Base-by-base conservation (phyloP, 164 flowering plant genomes). In the Liquidambar formosana region DNA sequence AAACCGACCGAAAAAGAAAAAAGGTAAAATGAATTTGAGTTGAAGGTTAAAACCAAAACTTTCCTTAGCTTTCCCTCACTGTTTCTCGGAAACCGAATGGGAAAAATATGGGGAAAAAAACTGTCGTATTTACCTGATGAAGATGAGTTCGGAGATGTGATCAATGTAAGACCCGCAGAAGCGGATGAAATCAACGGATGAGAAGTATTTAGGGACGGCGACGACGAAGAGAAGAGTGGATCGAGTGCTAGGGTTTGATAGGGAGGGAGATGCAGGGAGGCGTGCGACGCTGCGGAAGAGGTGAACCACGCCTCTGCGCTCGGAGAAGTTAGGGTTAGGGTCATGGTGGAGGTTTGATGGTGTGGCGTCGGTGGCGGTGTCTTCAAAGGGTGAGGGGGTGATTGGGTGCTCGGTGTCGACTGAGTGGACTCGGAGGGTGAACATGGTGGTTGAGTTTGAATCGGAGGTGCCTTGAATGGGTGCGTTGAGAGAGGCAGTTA, bases 151-250 rank as follows among this genome's bases (percentile, higher is more conserved):
- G 4, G 77, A 19, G 76, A 87, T 70, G 76, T 76, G 73, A 27
- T 78, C 83, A 75, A 86, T 63, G 63, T 79, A 79, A 44, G 86
- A 54, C 13, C 80, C 89, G 46, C 88, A 89, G 76, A 92, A 94
- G 38, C 80, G 79, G 52, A 91, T 44, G 78, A 94, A 86, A 13
- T 89, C 97, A 47, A 79, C 79, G 49, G 78, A 41, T 62, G 97
- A 83, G 70, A 94, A 53, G 66, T 88, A 88, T 67, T 80, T 87
- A 13, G 97, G 99, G 57, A 92, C 94, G 54, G 97, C 97, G 38
- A 88, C 86, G 46, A 92, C 81, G 76, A 91, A 89, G 71, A 89
- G 81, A 65, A 77, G 72, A 14, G 86, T 73, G 65, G 89, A 78
- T 18, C 77, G 76, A 59, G 81, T 28, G 78, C 53, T 65, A 73